A percentile compares a stretch with the other conserved stretches of the same genome.
These are phyloP conservation scores for Rubia balearica DNA, from an alignment of 305 asterid genomes.

Conservation along the genomic window DNA sequence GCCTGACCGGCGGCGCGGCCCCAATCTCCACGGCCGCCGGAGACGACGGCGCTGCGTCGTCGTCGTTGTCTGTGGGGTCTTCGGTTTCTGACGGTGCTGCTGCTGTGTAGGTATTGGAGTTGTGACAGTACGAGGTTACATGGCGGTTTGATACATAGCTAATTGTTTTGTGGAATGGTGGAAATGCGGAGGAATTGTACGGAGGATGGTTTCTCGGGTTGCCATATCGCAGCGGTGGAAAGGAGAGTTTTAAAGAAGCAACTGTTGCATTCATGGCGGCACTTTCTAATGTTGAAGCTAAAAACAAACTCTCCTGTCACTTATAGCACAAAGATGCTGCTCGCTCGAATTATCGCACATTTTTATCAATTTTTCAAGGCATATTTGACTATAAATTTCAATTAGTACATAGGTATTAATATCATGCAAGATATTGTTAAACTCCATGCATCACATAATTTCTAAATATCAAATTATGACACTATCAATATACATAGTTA, in stretches of 20 bases:
- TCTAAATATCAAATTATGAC: too few relatives aligned
- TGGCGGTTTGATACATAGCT: slow-evolving; percentile 7
- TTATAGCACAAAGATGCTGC: too few relatives aligned
- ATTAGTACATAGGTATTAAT: too few relatives aligned
- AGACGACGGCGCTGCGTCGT: slow-evolving; percentile 16
- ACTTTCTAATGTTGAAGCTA: background rate
- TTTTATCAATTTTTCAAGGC: too few relatives aligned
- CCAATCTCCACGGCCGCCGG: slow-evolving; percentile 11
- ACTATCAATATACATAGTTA: too few relatives aligned
- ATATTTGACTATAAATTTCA: too few relatives aligned
- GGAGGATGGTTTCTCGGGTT: slow-evolving; percentile 13
- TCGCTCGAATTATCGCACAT: too few relatives aligned
- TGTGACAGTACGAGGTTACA: slow-evolving; percentile 13
- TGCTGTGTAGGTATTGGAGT: slow-evolving; percentile 17
- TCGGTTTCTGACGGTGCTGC: slow-evolving; percentile 33
- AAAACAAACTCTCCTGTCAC: too few relatives aligned
- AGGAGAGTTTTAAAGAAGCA: slow-evolving; percentile 15
- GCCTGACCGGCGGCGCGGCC: slow-evolving; percentile 30
- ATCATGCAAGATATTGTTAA: too few relatives aligned
- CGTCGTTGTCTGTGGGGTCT: slow-evolving; percentile 9
- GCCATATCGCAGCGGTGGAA: slow-evolving; percentile 8
- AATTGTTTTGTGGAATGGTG: background rate
- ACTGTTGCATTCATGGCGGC: slow-evolving; percentile 11
- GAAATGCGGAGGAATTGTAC: slow-evolving; percentile 13
- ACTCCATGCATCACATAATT: too few relatives aligned